phyloP scores from a whole-genome alignment of 1,284 basidiomycete species.

The Fomitopsis palustris region DNA sequence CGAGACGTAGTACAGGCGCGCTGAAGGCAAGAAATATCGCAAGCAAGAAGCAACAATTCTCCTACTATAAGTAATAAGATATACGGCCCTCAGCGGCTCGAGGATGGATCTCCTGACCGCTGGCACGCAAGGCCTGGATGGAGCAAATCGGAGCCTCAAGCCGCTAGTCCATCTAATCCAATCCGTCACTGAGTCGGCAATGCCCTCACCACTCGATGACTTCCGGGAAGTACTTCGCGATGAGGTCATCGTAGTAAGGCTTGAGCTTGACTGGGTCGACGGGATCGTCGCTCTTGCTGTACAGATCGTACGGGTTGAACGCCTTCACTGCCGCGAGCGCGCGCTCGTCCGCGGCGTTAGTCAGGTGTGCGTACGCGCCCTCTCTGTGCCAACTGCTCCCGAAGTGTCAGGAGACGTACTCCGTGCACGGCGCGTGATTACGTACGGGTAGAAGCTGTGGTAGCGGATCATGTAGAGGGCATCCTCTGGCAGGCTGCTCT shows the following conservation, averaged over 20 bases:
- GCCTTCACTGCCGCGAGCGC: slow-evolving; percentile 67
- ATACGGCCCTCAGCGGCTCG: not conserved
- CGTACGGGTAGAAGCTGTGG: slow-evolving; percentile 87
- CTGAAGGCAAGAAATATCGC: too few relatives aligned
- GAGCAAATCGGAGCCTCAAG: not conserved
- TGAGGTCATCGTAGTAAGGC: slow-evolving; percentile 81
- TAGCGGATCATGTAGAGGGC: slow-evolving; percentile 91
- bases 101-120: not conserved
- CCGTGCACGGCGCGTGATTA: not conserved
- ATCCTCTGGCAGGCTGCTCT: slow-evolving; percentile 77
- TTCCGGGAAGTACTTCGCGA: slow-evolving; percentile 82
- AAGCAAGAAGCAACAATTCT: not conserved
- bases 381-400: slow-evolving; percentile 76
- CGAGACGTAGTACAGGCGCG: not conserved
- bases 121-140: not conserved
- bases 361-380: slow-evolving; percentile 77
- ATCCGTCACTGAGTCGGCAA: not conserved
- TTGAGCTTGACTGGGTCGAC: slow-evolving; percentile 61
- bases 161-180: not conserved
- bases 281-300: slow-evolving; percentile 81
- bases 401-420: not conserved
- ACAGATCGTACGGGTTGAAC: slow-evolving; percentile 90
- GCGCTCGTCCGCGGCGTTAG: slow-evolving; percentile 61
- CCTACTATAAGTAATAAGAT: not conserved
- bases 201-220: slow-evolving; percentile 68